A percentile compares a stretch with the other conserved stretches of the same genome.
These are phyloP conservation scores for Cryptosporidium bovis DNA, from an alignment of 169 alveolate species.

Conservation along the genomic window DNA sequence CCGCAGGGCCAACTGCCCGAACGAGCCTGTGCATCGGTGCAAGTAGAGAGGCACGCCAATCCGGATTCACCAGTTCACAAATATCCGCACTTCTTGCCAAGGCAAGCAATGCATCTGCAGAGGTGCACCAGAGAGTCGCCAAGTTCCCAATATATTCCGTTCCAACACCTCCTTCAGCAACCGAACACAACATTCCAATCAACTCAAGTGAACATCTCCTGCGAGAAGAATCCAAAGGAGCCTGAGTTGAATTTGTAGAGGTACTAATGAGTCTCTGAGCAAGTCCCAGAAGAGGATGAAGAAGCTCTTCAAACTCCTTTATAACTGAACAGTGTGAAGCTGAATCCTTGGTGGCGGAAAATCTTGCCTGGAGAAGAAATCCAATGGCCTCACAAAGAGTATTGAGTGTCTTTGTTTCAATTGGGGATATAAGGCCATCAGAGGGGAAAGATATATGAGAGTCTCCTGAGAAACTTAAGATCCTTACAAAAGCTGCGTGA, in stretches of 20 bases:
- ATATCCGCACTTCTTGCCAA: background rate
- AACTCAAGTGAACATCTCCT: slow-evolving; percentile 58
- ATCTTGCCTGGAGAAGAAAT: background rate
- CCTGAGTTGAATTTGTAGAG: background rate
- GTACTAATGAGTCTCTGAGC: slow-evolving; percentile 19
- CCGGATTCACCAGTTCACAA: background rate
- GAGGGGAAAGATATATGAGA: too few relatives aligned
- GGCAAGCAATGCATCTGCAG: slow-evolving; percentile 10
- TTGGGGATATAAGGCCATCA: too few relatives aligned
- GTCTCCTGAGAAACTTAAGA: background rate
- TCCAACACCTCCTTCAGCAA: slow-evolving; percentile 20
- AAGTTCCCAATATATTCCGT: slow-evolving; percentile 18
- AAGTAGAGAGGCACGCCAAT: slow-evolving; percentile 18
- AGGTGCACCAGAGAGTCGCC: slow-evolving; percentile 39
- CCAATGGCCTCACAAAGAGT: slow-evolving; percentile 55
- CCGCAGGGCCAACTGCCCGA: slow-evolving; percentile 49
- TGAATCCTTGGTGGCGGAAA: background rate
- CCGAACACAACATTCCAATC: slow-evolving; percentile 36
- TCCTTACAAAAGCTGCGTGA: slow-evolving; percentile 14
- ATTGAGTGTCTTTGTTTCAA: slow-evolving; percentile 27
- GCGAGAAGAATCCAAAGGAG: background rate
- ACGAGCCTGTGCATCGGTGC: slow-evolving; percentile 47
- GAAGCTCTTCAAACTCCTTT: slow-evolving; percentile 39
- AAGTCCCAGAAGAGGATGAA: slow-evolving; percentile 11
- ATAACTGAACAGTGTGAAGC: slow-evolving; percentile 5